A percentile compares a stretch with the other conserved stretches of the same genome.
Evolutionary conservation across 176 grass and related monocot genomes (phyloP).

Genomic region (Hyparrhenia diplandra): DNA sequence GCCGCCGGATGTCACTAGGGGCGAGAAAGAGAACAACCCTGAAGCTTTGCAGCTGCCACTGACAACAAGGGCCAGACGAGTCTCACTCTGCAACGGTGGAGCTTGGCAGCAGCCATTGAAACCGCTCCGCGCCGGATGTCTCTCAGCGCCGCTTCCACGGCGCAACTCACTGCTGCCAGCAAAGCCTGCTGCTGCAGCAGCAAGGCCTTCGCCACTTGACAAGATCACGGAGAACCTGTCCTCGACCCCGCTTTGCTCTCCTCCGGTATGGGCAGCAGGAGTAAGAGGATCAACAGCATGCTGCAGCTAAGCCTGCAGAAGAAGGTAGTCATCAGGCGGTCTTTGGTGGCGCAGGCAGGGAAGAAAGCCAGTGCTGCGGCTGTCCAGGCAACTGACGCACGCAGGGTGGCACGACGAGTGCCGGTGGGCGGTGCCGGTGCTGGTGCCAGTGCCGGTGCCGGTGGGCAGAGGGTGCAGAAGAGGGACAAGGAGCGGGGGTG

Average conservation of each 20-base stretch:
- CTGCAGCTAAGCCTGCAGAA: slow-evolving; percentile 89
- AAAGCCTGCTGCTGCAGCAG: slow-evolving; percentile 27
- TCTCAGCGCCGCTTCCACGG: slow-evolving; percentile 35
- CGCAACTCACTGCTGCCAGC: slow-evolving; percentile 49
- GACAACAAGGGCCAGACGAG: slow-evolving; percentile 35
- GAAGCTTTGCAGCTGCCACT: slow-evolving; percentile 18
- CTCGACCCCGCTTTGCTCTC: slow-evolving; percentile 18
- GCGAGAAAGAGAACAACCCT: slow-evolving; percentile 84
- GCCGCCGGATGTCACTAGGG: slow-evolving; percentile 41
- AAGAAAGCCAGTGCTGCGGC: slow-evolving; percentile 18
- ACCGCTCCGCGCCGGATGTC: slow-evolving; percentile 29
- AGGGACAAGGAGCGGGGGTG: slow-evolving; percentile 63
- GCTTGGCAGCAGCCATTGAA: slow-evolving; percentile 17
- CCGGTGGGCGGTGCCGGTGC: slow-evolving; percentile 8
- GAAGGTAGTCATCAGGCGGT: slow-evolving; percentile 77
- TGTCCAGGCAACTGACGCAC: slow-evolving; percentile 25
- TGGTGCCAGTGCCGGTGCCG: too few species aligned
- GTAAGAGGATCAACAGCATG: slow-evolving; percentile 71
- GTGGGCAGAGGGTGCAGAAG: slow-evolving; percentile 21
- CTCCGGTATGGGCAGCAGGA: slow-evolving; percentile 27
- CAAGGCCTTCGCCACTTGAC: not conserved
- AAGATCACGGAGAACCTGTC: slow-evolving; percentile 27
- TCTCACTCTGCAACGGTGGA: slow-evolving; percentile 45
- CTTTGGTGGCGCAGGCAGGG: slow-evolving; percentile 26
- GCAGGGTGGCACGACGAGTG: slow-evolving; percentile 40